Conservation (phyloP, 1,284 basidiomycete genomes). For the Xerocomus cyaneibrunnescens region DNA sequence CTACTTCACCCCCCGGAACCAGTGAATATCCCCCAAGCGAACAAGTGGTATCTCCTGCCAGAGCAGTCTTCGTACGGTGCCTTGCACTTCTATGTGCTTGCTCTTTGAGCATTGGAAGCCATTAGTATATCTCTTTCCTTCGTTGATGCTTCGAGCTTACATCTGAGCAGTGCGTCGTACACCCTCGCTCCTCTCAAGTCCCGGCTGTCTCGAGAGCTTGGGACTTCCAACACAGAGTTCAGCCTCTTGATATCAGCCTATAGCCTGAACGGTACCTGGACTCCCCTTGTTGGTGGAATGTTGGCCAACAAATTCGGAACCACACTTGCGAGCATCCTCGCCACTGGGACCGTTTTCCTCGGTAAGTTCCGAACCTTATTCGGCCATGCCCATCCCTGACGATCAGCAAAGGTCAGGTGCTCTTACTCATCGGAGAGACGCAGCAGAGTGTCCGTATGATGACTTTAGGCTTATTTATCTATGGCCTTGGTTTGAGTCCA, state of each 20-base stretch:
- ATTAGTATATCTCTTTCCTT: slow-evolving; percentile 54
- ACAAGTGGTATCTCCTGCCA: slow-evolving; percentile 22
- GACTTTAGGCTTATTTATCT: slow-evolving; percentile 71
- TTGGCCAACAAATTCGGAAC: slow-evolving; percentile 69
- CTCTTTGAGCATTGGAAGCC: slow-evolving; percentile 70
- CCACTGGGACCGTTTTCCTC: slow-evolving; percentile 66
- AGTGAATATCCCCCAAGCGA: neutral
- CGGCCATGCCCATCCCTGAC: slow-evolving; percentile 5
- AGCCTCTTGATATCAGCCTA: slow-evolving; percentile 73
- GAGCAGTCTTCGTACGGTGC: slow-evolving; percentile 50
- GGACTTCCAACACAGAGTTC: slow-evolving; percentile 75
- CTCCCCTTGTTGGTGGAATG: slow-evolving; percentile 69
- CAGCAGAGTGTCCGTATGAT: slow-evolving; percentile 59
- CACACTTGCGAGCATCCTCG: slow-evolving; percentile 65
- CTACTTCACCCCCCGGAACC: neutral
- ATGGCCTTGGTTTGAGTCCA: slow-evolving; percentile 77
- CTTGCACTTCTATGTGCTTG: slow-evolving; percentile 74
- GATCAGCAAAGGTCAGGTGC: slow-evolving; percentile 50
- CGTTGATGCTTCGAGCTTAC: neutral
- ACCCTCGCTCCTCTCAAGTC: slow-evolving; percentile 76
- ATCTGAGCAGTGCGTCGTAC: slow-evolving; percentile 55
- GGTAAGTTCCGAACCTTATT: slow-evolving; percentile 40
- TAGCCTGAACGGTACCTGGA: slow-evolving; percentile 79
- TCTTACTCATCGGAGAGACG: slow-evolving; percentile 64
- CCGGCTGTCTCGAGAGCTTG: slow-evolving; percentile 66